Conservation (phyloP, 345 rosid species). For the Populus davidiana region DNA sequence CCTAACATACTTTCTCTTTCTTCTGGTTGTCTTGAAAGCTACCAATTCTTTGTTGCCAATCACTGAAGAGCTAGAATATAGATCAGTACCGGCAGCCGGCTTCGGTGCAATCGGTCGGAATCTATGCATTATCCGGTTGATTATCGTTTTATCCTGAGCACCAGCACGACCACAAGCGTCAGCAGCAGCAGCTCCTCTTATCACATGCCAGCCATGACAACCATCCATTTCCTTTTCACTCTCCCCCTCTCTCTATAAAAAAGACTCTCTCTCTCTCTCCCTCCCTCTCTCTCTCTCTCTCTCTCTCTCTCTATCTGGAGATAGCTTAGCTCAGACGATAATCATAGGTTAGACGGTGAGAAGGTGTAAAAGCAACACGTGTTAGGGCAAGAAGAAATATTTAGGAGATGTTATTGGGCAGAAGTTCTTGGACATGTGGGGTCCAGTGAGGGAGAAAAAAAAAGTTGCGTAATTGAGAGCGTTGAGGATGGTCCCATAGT, state of each 20-base stretch:
- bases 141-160: slow-evolving; percentile 40
- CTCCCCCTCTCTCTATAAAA: not conserved
- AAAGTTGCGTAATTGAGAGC: not conserved
- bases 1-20: slow-evolving; percentile 73
- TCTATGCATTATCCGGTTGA: slow-evolving; percentile 60
- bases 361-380: slow-evolving; percentile 10
- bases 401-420: slow-evolving; percentile 16
- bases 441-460: not conserved
- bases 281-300: not conserved
- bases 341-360: not conserved
- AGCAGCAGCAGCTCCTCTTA: slow-evolving; percentile 3
- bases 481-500: not conserved
- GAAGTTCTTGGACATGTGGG: not conserved
- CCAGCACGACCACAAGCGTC: slow-evolving; percentile 1
- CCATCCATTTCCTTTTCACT: not conserved
- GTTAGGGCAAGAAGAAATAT: slow-evolving; percentile 13
- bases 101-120: slow-evolving; percentile 94
- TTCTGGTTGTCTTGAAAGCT: slow-evolving; percentile 29
- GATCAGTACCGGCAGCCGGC: slow-evolving; percentile 37
- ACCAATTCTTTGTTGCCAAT: slow-evolving; percentile 20
- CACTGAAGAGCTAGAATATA: slow-evolving; percentile 10
- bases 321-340: not conserved
- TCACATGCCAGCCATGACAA: slow-evolving; percentile 18
- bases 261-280: not conserved
- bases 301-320: not conserved